Conservation (phyloP, 352 stramenopile genomes). For the Phytophthora meadii region DNA sequence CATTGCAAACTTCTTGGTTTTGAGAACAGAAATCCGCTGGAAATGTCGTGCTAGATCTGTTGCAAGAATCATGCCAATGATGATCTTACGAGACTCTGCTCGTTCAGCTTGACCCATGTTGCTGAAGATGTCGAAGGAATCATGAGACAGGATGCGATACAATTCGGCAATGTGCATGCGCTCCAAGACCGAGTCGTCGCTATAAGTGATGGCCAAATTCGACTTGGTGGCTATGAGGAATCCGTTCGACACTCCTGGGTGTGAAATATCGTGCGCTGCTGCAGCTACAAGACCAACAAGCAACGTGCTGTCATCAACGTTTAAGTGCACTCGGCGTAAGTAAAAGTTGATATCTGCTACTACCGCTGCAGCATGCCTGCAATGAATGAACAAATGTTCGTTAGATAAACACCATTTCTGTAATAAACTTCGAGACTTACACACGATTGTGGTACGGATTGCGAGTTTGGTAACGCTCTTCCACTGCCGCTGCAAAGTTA, state of each 20-base stretch:
- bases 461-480: slow-evolving; percentile 65
- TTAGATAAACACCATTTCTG: neutral
- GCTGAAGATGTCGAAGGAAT: slow-evolving; percentile 70
- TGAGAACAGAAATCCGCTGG: slow-evolving; percentile 72
- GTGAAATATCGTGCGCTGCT: slow-evolving; percentile 92
- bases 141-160: slow-evolving; percentile 68
- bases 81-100: slow-evolving; percentile 62
- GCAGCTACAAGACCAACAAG: slow-evolving; percentile 84
- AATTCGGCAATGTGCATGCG: slow-evolving; percentile 77
- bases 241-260: slow-evolving; percentile 91
- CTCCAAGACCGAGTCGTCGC: slow-evolving; percentile 90
- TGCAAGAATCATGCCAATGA: slow-evolving; percentile 82
- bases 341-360: slow-evolving; percentile 76
- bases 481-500: slow-evolving; percentile 56
- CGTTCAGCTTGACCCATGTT: slow-evolving; percentile 45
- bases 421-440: slow-evolving; percentile 32
- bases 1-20: slow-evolving; percentile 69
- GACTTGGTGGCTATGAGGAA: slow-evolving; percentile 91
- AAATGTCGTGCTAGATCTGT: slow-evolving; percentile 84
- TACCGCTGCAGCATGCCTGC: slow-evolving; percentile 66
- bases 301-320: slow-evolving; percentile 58
- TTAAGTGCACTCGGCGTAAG: slow-evolving; percentile 61
- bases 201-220: slow-evolving; percentile 93
- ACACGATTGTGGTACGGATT: slow-evolving; percentile 82
- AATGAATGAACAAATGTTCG: neutral